Evolutionary conservation across 768 basidiomycete genomes (phyloP).

Genomic region (Psilocybe subaeruginosa): DNA sequence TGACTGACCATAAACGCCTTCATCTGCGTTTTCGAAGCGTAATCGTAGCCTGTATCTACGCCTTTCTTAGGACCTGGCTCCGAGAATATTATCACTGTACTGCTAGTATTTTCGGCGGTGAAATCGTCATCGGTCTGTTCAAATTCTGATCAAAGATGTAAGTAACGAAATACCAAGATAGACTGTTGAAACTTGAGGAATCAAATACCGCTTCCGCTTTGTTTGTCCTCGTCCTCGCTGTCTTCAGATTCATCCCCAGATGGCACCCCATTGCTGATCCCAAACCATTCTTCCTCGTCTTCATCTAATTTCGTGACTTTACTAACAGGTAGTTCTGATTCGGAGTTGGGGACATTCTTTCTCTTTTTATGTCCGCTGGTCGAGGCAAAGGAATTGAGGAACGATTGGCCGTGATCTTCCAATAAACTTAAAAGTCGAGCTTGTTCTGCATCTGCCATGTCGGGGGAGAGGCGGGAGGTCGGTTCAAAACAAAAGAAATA

Average conservation of each 20-base stretch:
- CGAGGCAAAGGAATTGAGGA: constrained; percentile 44
- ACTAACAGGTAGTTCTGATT: neutral
- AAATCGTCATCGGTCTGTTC: constrained; percentile 52
- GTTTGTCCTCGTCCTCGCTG: constrained; percentile 18
- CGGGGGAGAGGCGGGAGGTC: neutral
- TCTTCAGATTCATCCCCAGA: constrained; percentile 16
- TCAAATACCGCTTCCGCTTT: constrained; percentile 9
- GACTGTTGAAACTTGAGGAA: neutral
- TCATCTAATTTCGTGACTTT: constrained; percentile 28
- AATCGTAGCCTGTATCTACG: constrained; percentile 16
- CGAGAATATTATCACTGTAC: constrained; percentile 61
- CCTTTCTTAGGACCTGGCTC: constrained; percentile 23
- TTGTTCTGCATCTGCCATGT: constrained; percentile 30
- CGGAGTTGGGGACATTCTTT: constrained; percentile 2
- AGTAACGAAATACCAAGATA: neutral
- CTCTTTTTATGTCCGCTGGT: constrained; percentile 17
- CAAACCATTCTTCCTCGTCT: constrained; percentile 44
- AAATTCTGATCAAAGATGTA: constrained; percentile 24
- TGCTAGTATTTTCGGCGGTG: constrained; percentile 31
- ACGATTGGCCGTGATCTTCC: constrained; percentile 49
- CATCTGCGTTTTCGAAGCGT: constrained; percentile 44
- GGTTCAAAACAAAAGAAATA: neutral
- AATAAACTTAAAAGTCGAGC: constrained; percentile 40
- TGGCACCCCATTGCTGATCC: constrained; percentile 27
- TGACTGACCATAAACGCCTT: constrained; percentile 78